These are phyloP conservation scores for Galerina sulciceps DNA, from an alignment of 768 basidiomycete genomes.

Conservation along the genomic window DNA sequence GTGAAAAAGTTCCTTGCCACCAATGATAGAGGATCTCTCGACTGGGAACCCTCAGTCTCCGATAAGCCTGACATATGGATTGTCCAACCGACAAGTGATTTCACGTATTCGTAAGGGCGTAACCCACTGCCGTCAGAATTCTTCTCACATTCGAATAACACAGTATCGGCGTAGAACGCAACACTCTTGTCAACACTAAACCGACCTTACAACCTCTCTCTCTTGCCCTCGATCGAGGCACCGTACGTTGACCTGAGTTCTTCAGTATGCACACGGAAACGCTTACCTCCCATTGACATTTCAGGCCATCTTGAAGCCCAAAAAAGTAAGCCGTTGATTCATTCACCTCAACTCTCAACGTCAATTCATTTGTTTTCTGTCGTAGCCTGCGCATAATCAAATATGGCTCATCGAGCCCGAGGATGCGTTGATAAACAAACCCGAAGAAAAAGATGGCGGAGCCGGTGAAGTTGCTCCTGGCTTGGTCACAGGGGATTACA, in stretches of 20 bases:
- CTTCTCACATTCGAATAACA: neutral
- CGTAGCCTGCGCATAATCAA: neutral
- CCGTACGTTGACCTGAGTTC: neutral
- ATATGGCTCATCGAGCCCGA: neutral
- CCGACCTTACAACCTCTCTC: neutral
- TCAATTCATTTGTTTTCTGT: neutral
- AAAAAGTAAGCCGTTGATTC: neutral
- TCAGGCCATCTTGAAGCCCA: neutral
- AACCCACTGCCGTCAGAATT: neutral
- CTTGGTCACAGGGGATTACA: neutral
- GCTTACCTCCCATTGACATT: neutral
- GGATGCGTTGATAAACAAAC: neutral
- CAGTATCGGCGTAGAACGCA: neutral
- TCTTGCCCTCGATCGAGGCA: neutral
- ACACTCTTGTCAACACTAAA: neutral
- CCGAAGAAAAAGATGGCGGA: neutral
- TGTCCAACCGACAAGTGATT: neutral
- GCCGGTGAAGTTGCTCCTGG: neutral
- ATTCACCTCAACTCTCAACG: neutral
- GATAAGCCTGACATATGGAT: neutral
- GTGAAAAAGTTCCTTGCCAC: neutral
- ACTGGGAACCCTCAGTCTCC: neutral
- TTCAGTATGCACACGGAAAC: neutral
- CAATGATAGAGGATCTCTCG: neutral
- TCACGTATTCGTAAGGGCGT: neutral